Percentiles rank a stretch among this genome's conserved stretches.
These are phyloP conservation scores for Scopulariopsis brevicaulis DNA, from an alignment of 2,329 filamentous ascomycete genomes.

Conservation along the genomic window DNA sequence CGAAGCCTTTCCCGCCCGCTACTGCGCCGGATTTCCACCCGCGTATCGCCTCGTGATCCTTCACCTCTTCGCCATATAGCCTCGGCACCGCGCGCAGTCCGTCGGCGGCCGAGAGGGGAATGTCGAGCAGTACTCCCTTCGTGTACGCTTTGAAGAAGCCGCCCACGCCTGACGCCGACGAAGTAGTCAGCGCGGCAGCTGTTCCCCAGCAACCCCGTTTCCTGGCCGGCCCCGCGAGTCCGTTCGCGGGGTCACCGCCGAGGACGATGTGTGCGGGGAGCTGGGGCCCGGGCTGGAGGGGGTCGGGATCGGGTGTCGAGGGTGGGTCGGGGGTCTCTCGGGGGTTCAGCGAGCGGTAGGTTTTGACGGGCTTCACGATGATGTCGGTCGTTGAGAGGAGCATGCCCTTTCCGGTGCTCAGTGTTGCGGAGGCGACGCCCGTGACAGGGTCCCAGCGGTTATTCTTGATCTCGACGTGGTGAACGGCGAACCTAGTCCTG, in stretches of 20 bases:
- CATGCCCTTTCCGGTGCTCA: conserved; percentile 8
- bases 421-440: conserved; percentile 9
- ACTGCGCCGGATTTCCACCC: conserved; percentile 64
- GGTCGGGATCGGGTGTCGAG: background rate
- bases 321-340: background rate
- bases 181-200: background rate
- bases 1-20: conserved; percentile 69
- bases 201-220: background rate
- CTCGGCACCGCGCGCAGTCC: conserved; percentile 83
- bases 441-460: conserved; percentile 20
- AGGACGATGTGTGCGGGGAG: background rate
- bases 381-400: conserved; percentile 8
- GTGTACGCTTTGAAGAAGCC: conserved; percentile 31
- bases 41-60: conserved; percentile 66
- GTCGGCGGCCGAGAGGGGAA: conserved; percentile 69
- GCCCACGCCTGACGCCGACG: background rate
- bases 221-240: background rate
- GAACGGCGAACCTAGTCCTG: background rate
- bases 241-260: background rate
- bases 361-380: conserved; percentile 9
- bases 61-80: conserved; percentile 74
- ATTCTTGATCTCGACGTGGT: conserved; percentile 18
- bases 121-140: conserved; percentile 66
- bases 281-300: background rate
- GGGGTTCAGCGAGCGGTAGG: conserved; percentile 5